A percentile compares a stretch with the other conserved stretches of the same genome.
phyloP scores from a whole-genome alignment of 768 basidiomycete genomes.

The Hericium erinaceus region DNA sequence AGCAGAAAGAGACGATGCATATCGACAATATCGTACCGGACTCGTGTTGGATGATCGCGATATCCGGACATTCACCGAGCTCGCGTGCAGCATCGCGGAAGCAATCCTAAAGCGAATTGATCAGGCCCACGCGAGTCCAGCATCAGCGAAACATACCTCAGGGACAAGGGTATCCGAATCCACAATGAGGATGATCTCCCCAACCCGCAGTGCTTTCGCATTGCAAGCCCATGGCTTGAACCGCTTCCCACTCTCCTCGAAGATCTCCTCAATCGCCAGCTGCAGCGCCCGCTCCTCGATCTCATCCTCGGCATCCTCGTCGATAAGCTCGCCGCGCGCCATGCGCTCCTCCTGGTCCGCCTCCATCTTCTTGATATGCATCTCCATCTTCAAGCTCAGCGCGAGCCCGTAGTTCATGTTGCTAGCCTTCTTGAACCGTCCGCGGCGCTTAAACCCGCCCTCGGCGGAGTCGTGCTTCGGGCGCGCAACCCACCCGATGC shows the following conservation, averaged over 20 bases:
- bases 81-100: constrained; percentile 86
- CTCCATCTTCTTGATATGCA: constrained; percentile 39
- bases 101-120: constrained; percentile 48
- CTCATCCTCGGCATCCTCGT: constrained; percentile 32
- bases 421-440: constrained; percentile 88
- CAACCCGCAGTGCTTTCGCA: constrained; percentile 64
- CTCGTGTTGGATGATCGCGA: constrained; percentile 87
- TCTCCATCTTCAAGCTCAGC: constrained; percentile 54
- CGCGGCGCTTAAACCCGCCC: constrained; percentile 71
- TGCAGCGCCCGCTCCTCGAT: constrained; percentile 69
- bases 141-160: constrained; percentile 33
- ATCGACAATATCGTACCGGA: constrained; percentile 37
- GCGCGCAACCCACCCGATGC: constrained; percentile 79
- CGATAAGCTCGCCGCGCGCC: constrained; percentile 23
- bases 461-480: constrained; percentile 53
- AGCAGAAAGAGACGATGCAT: neutral
- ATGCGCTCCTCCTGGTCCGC: constrained; percentile 25
- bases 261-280: constrained; percentile 67
- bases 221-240: constrained; percentile 76
- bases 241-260: constrained; percentile 41
- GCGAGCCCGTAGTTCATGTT: constrained; percentile 82
- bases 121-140: neutral
- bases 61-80: constrained; percentile 69
- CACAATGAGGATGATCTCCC: constrained; percentile 72
- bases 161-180: constrained; percentile 78